Conservation (phyloP, 2,329 filamentous ascomycete genomes). For the Penicillium occitanis region DNA sequence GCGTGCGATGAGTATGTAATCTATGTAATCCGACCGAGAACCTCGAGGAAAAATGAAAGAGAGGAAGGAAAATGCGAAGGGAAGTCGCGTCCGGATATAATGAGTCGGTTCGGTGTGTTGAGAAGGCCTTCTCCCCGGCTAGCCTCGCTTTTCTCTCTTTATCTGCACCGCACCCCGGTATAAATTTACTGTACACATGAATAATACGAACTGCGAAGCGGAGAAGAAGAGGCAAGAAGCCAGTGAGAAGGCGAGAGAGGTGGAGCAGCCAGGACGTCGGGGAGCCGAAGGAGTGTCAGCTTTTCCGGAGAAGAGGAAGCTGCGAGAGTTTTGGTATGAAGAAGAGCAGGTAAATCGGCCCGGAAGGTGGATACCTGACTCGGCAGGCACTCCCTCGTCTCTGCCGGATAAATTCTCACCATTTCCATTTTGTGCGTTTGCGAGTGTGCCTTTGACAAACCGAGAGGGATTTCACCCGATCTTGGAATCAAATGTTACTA, state of each 20-base stretch:
- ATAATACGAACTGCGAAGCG: background rate
- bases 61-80: no score
- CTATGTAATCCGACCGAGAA: no score
- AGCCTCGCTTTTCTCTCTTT: background rate
- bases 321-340: background rate
- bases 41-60: background rate
- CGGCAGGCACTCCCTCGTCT: background rate
- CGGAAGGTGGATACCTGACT: background rate
- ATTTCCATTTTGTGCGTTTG: background rate
- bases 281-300: background rate
- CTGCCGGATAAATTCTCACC: background rate
- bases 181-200: background rate
- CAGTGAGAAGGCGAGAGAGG: background rate
- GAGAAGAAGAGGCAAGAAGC: background rate
- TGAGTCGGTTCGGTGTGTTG: background rate
- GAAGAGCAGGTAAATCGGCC: background rate
- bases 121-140: background rate
- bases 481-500: background rate
- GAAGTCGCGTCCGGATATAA: no score
- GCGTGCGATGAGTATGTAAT: background rate
- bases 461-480: background rate
- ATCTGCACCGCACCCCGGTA: background rate
- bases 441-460: background rate
- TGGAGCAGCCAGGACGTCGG: background rate
- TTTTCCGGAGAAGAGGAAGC: background rate